Base-by-base conservation (phyloP, 225 moss, liverwort and hornwort genomes). In the Ulota crispa region DNA sequence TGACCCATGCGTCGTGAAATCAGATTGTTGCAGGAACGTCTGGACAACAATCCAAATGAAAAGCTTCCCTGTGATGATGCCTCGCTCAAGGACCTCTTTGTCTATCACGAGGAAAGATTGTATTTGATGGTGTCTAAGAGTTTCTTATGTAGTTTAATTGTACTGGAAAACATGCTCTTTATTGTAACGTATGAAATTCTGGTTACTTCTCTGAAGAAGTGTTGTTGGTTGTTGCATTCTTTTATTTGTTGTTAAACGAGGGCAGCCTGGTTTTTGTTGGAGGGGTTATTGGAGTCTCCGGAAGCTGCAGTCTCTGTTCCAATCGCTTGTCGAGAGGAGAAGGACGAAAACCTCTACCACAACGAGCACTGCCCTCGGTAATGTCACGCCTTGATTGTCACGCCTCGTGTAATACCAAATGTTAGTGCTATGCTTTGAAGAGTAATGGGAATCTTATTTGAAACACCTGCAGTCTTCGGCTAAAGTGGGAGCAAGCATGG, bases 201-300 rank as follows among this genome's bases (percentile, higher is more conserved):
- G 4, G 20, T 63, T 39, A 54, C 26, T 42, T 32, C 64, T 19
- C 19, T 21, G 2, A 61, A 75, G 14, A 41, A 5, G 20, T 41
- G 15, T 34, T 66, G 26, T 53, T n/a, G 45, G 15, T 45, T 57
- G 10, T 39, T 79, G 21, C 50, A 52, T 72, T 43, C 24, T 7
- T 37, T 37, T 24, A 2, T 54, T 15, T 87, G 61, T 12, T 57
- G 26, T 63, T 82, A 59, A 30, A 75, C 66, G 78, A 27, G 19
- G 72, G 75, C 83, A 92, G 92, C 85, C 70, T 92, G 88, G 88
- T 92, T 85, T 83, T 28, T 92, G 70, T 72, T 92, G 82, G 90
- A 90, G 71, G 90, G 85, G 3, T 78, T 92, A 21, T 63, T 87
- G 79, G 85, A 87, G 50, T 87, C 85, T 68, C 42, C 83, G 19